Evolutionary conservation across 352 stramenopile species (phyloP), one percentile per base, ranked within the genome.

Genomic region (Phytophthora sp.): DNA sequence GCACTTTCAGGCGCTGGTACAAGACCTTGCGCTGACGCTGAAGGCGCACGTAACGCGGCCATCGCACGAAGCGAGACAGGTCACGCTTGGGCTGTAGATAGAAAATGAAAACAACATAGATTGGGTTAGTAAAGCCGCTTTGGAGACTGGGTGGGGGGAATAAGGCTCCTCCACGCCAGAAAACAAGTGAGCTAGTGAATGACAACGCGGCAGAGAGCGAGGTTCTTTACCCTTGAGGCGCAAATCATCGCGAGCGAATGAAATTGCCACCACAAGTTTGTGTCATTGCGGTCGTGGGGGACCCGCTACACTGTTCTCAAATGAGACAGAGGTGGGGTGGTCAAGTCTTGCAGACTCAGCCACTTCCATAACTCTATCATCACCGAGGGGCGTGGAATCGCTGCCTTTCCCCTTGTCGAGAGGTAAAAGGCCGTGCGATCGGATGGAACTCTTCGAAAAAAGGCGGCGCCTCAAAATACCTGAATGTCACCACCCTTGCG

Each of bases 1-100:
- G 98, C 45, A 99, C 97, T 86, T 99, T 99, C 27, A 99, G 84
- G 71, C 98, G 96, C 80, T 99, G 95, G 83, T 98, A 97, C 60
- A 99, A 80, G 52, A 99, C 95, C 80, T 99, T 99, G 73, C 96
- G 93, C 87, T 99, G 98, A 76, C 98, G 94, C 89, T 99, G 98
- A 66, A 99, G 88, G 63, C 97, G 93, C 56, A 99, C 96, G 83
- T 99, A 99, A 75, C 94, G 89, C 54, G 98, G 98, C 98, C 98
- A 99, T 71, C 96, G 96, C 29, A 99, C 97, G 74, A 99, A 99
- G 66, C 98, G 93, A 62, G 89, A 98, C 63, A 99, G 83, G 84
- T 99, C 98, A 71, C 93, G 93, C 72, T 95, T 96, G 58, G 95
- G 96, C 84, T 98, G 73, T 77, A 54, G 7, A 60, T 1, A 45